Evolutionary conservation across 2,329 filamentous ascomycete species (phyloP), one percentile per base, ranked within the genome.

Genomic region (Cladosporium sp.): DNA sequence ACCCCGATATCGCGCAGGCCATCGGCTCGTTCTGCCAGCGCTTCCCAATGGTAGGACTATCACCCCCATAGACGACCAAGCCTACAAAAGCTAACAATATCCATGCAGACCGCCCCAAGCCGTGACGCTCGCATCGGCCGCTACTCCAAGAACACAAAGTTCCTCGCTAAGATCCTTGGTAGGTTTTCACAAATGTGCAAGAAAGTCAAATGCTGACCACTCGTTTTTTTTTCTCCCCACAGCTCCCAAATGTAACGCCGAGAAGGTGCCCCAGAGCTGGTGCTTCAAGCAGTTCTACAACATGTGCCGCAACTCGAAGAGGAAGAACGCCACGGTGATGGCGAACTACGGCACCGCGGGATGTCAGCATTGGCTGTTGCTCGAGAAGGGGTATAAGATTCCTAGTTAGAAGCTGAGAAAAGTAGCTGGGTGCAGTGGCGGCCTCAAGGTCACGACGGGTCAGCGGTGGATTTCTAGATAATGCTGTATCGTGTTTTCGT

Each of bases 241-340:
- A 63, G 59, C 14, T 3, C 28, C 21, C 23, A 46, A 23, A n/a
- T 63, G 59, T 32, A 43, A 26, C 48, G 6, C 13, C 30, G 21
- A 63, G 48, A 26, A 54, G 10, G 36, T 63, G 21, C n/a, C 59
- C n/a, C 11, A 51, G 18, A 18, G 26, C 1, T 63, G 59, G 59
- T 63, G 59, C 36, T 63, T 63, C 48, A 32, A 34, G 32, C 59
- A 63, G 30, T 54, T 63, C n/a, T 63, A 63, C 48, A 63, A 63
- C 28, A 54, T 54, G 46, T 63, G 59, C 51, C 30, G 48, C 14
- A 63, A 63, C 21, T 48, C 46, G 14, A 53, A 54, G 28, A 53
- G 28, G 28, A 63, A 63, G 59, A 63, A 63, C 48, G 59, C 46
- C 34, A 36, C 56, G 2, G 25, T 11, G 2, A 4, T 58, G 18